Evolutionary conservation across 2,329 filamentous ascomycete species (phyloP), one percentile per base, ranked within the genome.

Genomic region (Biscogniauxia mediterranea): DNA sequence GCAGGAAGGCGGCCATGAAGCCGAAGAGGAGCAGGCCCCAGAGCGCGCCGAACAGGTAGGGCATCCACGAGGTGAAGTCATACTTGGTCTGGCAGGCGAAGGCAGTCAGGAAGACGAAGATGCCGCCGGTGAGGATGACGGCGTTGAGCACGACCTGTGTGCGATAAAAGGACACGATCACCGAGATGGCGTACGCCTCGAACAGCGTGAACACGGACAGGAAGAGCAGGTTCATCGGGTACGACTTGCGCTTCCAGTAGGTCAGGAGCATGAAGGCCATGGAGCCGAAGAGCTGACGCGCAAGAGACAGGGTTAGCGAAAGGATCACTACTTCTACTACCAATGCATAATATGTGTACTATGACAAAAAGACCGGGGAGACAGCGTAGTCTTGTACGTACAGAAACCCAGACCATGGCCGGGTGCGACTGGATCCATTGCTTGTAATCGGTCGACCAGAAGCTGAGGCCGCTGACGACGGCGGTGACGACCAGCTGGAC

Each of bases 81-180:
- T 99, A 99, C 77, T 96, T 96, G 66, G 91, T 91, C 81, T 99
- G 95, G 85, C 93, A 97, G 55, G 95, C 95, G 76, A 99, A 98
- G 52, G 93, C 77, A 1, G 89, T 92, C 56, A 93, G 85, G 71
- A 91, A 87, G 70, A 92, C 81, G 73, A 94, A 93, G 73, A 93
- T 91, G 56, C 89, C 90, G 17, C 88, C 89, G 56, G 95, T 99
- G 61, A 99, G 87, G 66, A 97, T 78, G 38, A 97, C 89, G 17
- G 95, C 95, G 77, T 97, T 89, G 54, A 99, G 84, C 21, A 99
- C 95, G 72, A 98, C 89, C 56, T 82, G 81, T 20, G 88, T 87
- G 63, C 94, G 83, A 80, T 95, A 97, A 78, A 96, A 96, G 21
- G 92, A 96, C 2, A 95, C 93, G 69, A 97, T 89, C 67, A 98